Evolutionary conservation across 169 alveolate genomes (phyloP).

Genomic region (Cryptosporidium canis): DNA sequence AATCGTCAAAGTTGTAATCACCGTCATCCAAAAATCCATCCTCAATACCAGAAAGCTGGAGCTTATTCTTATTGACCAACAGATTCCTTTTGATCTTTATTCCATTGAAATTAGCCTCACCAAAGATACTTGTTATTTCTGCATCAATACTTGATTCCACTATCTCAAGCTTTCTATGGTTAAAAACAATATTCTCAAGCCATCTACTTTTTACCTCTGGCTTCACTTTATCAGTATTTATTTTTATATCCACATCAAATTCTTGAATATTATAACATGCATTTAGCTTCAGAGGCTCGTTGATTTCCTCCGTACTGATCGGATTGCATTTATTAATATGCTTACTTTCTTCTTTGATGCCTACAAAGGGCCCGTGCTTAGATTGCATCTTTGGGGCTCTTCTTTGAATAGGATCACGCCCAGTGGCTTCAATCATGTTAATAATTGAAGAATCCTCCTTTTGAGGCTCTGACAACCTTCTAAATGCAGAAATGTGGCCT

Average conservation of each 20-base stretch:
- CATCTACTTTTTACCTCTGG: conserved; percentile 4
- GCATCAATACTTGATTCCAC: not conserved
- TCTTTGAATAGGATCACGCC: not conserved
- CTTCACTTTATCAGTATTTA: conserved; percentile 31
- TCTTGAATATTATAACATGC: conserved; percentile 52
- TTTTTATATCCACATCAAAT: conserved; percentile 24
- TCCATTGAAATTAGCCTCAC: conserved; percentile 20
- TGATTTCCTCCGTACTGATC: not conserved
- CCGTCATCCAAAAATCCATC: conserved; percentile 18
- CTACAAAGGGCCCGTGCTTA: not conserved
- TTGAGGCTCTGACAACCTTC: not conserved
- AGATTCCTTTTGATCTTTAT: conserved; percentile 5
- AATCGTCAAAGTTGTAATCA: conserved; percentile 53
- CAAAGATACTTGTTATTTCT: conserved; percentile 23
- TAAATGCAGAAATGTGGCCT: not conserved
- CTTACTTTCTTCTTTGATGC: not conserved
- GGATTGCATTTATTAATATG: conserved; percentile 32
- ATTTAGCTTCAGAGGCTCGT: not conserved
- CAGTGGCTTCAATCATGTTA: not conserved
- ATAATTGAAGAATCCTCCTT: not conserved
- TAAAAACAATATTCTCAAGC: conserved; percentile 16
- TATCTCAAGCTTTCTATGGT: not conserved
- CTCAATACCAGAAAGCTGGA: conserved; percentile 5
- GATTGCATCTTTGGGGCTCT: conserved; percentile 13
- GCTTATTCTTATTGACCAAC: not conserved